A percentile compares a stretch with the other conserved stretches of the same genome.
These are phyloP conservation scores for Lactifluus hygrophoroides DNA, from an alignment of 768 basidiomycete genomes.

Conservation along the genomic window DNA sequence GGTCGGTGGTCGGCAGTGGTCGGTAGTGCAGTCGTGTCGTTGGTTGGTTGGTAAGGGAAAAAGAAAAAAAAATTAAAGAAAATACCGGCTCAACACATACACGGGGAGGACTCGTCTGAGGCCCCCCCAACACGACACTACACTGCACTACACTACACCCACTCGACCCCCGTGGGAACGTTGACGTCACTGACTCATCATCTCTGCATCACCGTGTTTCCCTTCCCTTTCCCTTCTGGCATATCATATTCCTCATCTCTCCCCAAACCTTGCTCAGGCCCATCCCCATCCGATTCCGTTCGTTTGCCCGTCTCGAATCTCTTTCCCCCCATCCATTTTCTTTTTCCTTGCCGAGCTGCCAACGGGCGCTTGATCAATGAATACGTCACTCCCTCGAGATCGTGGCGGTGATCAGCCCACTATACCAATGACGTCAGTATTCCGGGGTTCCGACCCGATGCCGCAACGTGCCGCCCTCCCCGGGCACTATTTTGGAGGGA, in stretches of 20 bases:
- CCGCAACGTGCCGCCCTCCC: not conserved
- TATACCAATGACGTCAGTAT: constrained; percentile 19
- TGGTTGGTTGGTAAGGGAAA: not conserved
- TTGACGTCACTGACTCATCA: constrained; percentile 9
- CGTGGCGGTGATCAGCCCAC: constrained; percentile 21
- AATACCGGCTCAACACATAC: not conserved
- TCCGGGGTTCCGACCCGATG: not conserved
- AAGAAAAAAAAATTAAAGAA: not conserved
- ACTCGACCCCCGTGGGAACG: constrained; percentile 15
- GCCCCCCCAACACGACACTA: too few species aligned
- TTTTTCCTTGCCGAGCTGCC: not conserved
- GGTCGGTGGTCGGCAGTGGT: not conserved
- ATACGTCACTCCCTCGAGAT: constrained; percentile 19
- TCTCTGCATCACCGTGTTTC: not conserved
- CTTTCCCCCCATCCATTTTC: too few species aligned
- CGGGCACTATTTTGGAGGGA: too few species aligned
- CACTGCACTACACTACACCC: too few species aligned
- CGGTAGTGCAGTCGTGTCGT: not conserved
- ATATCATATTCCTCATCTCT: not conserved
- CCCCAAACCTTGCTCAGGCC: not conserved
- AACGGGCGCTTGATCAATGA: not conserved
- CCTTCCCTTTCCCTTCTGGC: not conserved
- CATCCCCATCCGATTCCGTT: too few species aligned
- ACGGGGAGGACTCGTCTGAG: too few species aligned
- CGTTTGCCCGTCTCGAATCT: not conserved